Conservation (phyloP, 345 rosid genomes). For the Iberis pinnata region DNA sequence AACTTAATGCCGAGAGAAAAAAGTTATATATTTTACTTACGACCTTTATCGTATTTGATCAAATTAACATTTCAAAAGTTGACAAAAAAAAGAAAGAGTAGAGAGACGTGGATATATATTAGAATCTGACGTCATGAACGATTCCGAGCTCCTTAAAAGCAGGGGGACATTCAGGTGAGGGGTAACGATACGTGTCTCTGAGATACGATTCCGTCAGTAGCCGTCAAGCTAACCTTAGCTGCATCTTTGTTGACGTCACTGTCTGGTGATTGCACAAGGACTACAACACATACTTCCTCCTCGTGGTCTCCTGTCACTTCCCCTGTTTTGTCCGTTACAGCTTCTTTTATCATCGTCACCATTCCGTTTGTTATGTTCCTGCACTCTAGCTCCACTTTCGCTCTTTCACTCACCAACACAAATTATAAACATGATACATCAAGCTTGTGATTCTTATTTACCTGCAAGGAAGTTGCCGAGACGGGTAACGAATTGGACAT, state of each 20-base stretch:
- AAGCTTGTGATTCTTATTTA: background rate
- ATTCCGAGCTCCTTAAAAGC: constrained; percentile 54
- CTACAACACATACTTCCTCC: constrained; percentile 52
- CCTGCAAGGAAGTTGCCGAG: constrained; percentile 42
- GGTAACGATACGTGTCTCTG: constrained; percentile 45
- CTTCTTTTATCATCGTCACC: constrained; percentile 32
- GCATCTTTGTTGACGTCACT: constrained; percentile 34
- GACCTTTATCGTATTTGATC: too few species aligned
- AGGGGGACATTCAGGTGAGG: constrained; percentile 39
- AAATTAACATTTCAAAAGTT: constrained; percentile 5
- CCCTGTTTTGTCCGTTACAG: constrained; percentile 34
- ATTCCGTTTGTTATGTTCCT: constrained; percentile 32
- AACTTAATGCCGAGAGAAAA: background rate
- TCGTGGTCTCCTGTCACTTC: constrained; percentile 51
- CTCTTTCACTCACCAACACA: constrained; percentile 31
- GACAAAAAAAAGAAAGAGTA: constrained; percentile 12
- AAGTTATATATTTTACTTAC: background rate
- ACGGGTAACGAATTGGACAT: constrained; percentile 46
- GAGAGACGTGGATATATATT: constrained; percentile 5
- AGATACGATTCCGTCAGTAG: constrained; percentile 39
- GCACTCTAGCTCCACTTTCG: constrained; percentile 56
- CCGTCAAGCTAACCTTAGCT: constrained; percentile 43
- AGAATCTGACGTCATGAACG: constrained; percentile 22
- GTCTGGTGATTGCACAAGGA: constrained; percentile 35
- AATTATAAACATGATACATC: background rate